Evolutionary conservation across 106 monocot species (phyloP), one percentile per base, ranked within the genome.

Genomic region (Platanthera guangdongensis): DNA sequence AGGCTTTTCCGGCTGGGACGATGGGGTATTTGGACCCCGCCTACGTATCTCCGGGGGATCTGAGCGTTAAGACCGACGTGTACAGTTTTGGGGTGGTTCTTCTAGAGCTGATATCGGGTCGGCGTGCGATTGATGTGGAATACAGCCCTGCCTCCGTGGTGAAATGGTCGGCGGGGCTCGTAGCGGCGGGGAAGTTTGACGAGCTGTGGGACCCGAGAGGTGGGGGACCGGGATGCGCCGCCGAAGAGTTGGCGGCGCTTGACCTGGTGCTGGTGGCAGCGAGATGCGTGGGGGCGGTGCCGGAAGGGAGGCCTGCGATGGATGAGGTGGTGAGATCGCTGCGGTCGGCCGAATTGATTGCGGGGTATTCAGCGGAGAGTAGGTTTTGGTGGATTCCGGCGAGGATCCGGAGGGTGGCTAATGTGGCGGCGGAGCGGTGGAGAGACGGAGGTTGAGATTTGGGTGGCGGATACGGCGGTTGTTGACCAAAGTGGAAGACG

Each of bases 101-200:
- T 16, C 18, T 87, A 8, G 92, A 95, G 71, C 81, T 95, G 87
- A 18, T 95, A 52, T 81, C 92, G 2, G 95, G 95, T 3, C 82
- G 82, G 11, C 82, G 95, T 1, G 90, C 92, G 9, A 68, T 92
- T 25, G 95, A 95, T 18, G 87, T 86, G 5, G 84, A 92, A 76
- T 85, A 90, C 77, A 88, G 80, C 75, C 77, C 65, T 0, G 65
- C 65, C 18, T 65, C 65, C 5, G 65, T 95, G 52, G 88, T 95
- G 16, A 92, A 92, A 47, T 95, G 95, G 95, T 92, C 92, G 12
- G 30, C 18, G 11, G 32, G 28, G 83, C 7, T 79, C 47, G 65
- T 85, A 5, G 32, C 3, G 16, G 15, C 25, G 28, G 72, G 78
- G 11, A 6, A 22, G 9, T 82, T 78, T 12, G 78, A 52, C 15